Conservation (phyloP, 2,329 filamentous ascomycete genomes). For the Xylariales sp. region DNA sequence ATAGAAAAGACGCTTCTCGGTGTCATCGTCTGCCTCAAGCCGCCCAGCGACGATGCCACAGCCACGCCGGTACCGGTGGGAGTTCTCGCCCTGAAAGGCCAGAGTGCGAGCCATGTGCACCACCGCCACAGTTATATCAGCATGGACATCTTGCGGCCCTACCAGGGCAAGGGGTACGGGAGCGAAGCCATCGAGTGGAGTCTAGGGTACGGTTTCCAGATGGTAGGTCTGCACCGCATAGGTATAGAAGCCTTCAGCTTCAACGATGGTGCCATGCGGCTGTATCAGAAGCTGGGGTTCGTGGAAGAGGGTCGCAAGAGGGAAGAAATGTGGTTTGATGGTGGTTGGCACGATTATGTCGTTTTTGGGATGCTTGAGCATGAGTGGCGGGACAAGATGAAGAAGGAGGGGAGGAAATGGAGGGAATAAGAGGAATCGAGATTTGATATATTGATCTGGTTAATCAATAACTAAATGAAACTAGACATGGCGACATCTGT, state of each 20-base stretch:
- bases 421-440: no score
- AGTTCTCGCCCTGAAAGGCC: conserved; percentile 20
- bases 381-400: conserved; percentile 22
- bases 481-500: no score
- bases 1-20: conserved; percentile 25
- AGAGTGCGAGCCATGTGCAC: conserved; percentile 23
- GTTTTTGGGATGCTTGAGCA: conserved; percentile 27
- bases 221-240: conserved; percentile 30
- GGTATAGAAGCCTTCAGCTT: conserved; percentile 26
- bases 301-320: conserved; percentile 25
- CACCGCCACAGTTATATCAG: conserved; percentile 35
- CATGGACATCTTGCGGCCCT: conserved; percentile 21
- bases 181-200: conserved; percentile 32
- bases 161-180: conserved; percentile 29
- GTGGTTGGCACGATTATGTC: conserved; percentile 28
- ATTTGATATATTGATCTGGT: no score
- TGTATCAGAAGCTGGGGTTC: conserved; percentile 31
- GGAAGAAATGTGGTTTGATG: conserved; percentile 28
- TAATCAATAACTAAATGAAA: no score
- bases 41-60: conserved; percentile 7
- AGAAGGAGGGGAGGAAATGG: conserved; percentile 9
- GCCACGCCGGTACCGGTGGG: conserved; percentile 22
- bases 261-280: conserved; percentile 23
- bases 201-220: conserved; percentile 26
- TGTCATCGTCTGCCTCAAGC: conserved; percentile 30